These are phyloP conservation scores for Ascochyta viciae-villosae DNA, from an alignment of 2,329 filamentous ascomycete genomes.

Conservation along the genomic window DNA sequence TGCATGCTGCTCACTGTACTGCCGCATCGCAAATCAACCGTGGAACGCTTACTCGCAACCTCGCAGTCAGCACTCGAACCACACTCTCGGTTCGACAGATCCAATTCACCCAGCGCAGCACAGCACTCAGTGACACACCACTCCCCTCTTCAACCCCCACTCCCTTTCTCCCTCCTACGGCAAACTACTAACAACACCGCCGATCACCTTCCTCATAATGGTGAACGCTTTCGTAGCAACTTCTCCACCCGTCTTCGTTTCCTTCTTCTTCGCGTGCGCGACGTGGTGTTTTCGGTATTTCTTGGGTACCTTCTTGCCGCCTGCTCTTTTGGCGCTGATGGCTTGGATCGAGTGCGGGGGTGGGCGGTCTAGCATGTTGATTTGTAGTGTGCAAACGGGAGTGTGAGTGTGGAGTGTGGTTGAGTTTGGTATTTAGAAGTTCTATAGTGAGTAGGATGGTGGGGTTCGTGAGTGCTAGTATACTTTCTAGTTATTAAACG, in stretches of 20 bases:
- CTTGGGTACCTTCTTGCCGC: constrained; percentile 28
- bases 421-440: background rate
- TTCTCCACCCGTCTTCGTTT: constrained; percentile 15
- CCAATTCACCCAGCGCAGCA: too few relatives aligned
- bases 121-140: too few relatives aligned
- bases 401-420: background rate
- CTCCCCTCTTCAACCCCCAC: too few relatives aligned
- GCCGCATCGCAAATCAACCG: too few relatives aligned
- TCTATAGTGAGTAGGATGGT: too few relatives aligned
- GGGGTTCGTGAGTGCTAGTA: background rate
- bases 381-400: background rate
- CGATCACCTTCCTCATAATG: background rate
- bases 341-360: constrained; percentile 25
- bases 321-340: constrained; percentile 22
- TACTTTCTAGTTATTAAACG: too few relatives aligned
- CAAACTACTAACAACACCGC: background rate
- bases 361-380: constrained; percentile 3
- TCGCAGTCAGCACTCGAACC: too few relatives aligned
- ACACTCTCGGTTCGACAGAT: too few relatives aligned
- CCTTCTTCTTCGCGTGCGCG: constrained; percentile 2
- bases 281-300: constrained; percentile 25
- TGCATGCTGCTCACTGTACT: too few relatives aligned
- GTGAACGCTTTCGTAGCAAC: constrained; percentile 9
- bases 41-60: too few relatives aligned
- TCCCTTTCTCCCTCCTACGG: background rate